phyloP scores from a whole-genome alignment of 148 eudicot genomes.

The Pharnaceum exiguum region DNA sequence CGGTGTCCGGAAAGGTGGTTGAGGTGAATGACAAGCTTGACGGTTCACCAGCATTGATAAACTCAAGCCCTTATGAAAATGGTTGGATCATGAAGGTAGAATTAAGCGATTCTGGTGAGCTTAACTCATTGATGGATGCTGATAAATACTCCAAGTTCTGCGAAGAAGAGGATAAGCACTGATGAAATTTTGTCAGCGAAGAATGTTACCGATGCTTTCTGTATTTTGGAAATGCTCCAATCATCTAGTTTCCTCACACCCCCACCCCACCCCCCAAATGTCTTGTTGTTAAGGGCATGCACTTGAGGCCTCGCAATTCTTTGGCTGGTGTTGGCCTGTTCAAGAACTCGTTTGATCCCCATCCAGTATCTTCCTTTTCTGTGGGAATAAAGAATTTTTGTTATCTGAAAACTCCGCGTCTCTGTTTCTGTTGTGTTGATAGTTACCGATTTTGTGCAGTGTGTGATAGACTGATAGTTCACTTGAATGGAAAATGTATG shows the following conservation, averaged over 20 bases:
- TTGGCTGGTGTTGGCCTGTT: slow-evolving; percentile 12
- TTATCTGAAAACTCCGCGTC: too few species aligned
- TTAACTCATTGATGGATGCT: slow-evolving; percentile 59
- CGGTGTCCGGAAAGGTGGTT: slow-evolving; percentile 77
- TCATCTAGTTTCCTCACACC: not conserved
- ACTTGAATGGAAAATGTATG: too few species aligned
- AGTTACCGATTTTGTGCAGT: too few species aligned
- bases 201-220: slow-evolving; percentile 5
- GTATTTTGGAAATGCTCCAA: not conserved
- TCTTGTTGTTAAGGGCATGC: not conserved
- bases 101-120: slow-evolving; percentile 41
- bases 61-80: slow-evolving; percentile 65
- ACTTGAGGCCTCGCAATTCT: slow-evolving; percentile 12
- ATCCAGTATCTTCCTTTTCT: too few species aligned
- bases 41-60: slow-evolving; percentile 70
- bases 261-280: not conserved
- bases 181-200: slow-evolving; percentile 1
- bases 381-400: too few species aligned
- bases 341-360: slow-evolving; percentile 2
- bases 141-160: slow-evolving; percentile 79
- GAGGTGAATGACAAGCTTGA: slow-evolving; percentile 63
- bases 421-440: too few species aligned
- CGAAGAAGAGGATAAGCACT: slow-evolving; percentile 89
- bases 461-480: too few species aligned
- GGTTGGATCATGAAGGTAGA: slow-evolving; percentile 98